phyloP scores from a whole-genome alignment of 371 early-diverging fungal genomes.

The Syncephalastrum racemosum region DNA sequence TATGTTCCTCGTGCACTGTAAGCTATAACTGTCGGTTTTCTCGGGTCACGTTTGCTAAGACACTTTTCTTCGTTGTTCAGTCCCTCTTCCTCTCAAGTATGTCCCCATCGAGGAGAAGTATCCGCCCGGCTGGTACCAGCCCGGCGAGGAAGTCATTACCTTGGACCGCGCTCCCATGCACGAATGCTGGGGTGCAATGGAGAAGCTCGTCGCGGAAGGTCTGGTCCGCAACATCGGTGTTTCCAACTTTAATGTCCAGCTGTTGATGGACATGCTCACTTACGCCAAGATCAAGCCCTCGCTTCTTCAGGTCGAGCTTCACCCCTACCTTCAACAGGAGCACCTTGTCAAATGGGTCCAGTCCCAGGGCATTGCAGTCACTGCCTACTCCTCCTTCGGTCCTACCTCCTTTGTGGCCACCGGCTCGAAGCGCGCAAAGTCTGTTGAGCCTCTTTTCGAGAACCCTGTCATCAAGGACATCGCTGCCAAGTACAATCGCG shows the following conservation, averaged over 20 bases:
- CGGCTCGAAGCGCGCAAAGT: conserved; percentile 28
- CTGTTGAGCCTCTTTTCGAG: conserved; percentile 29
- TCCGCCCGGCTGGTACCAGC: conserved; percentile 30
- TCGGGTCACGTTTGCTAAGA: background rate
- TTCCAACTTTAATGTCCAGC: conserved; percentile 48
- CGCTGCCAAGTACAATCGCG: conserved; percentile 37
- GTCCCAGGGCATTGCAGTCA: conserved; percentile 51
- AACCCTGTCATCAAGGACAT: conserved; percentile 42
- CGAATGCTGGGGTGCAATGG: conserved; percentile 34
- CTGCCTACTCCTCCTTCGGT: conserved; percentile 65
- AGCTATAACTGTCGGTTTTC: background rate
- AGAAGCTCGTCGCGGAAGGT: conserved; percentile 25
- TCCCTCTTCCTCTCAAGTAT: conserved; percentile 28
- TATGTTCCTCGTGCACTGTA: conserved; percentile 59
- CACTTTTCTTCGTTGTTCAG: conserved; percentile 3
- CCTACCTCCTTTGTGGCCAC: conserved; percentile 57
- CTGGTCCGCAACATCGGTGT: conserved; percentile 50
- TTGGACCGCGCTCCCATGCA: conserved; percentile 33
- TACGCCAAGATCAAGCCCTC: conserved; percentile 49
- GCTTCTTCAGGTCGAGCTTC: conserved; percentile 65
- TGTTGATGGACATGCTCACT: conserved; percentile 47
- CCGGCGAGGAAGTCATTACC: conserved; percentile 22
- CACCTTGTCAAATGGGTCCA: conserved; percentile 30
- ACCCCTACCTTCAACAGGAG: conserved; percentile 67
- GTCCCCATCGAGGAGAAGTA: conserved; percentile 23